Evolutionary conservation across 2,329 filamentous ascomycete genomes (phyloP), one percentile per base, ranked within the genome.

Genomic region (Sordariomycetes sp.): DNA sequence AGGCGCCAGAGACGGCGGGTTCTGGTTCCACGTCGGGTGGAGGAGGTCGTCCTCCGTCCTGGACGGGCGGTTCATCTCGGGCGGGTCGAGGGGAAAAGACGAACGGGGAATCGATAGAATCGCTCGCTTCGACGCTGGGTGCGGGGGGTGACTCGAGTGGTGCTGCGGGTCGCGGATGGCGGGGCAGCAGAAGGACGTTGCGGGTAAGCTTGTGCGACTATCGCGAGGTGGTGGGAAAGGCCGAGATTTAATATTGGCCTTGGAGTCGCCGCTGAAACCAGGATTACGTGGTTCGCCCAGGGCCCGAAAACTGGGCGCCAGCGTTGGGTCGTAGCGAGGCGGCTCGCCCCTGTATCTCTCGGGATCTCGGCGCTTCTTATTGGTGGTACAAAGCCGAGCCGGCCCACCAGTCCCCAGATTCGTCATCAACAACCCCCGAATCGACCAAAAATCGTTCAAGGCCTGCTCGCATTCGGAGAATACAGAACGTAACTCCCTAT

Each of bases 11-110:
- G 70, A 72, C 1, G 75, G 72, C 35, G 78, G 78, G 65, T 71
- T 78, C 68, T 80, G 78, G 65, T 81, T 81, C 72, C 74, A 80
- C 32, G 71, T 69, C 54, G 74, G 72, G 60, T 78, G 76, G 53
- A 71, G 65, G 55, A 75, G 68, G 59, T 72, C 70, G 58, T 80
- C 76, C 62, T 80, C 78, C 54, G 75, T 78, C 60, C 77, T 74
- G 34, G 77, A 78, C 13, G 78, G 76, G 59, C 78, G 78, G 62
- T 80, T 81, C 78, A 81, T 80, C 52, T 58, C 65, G 55, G 55
- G 39, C 20, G 39, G 39, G 8, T 3, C 1, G 8, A 45, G 24
- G 22, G 20, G 10, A 13, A n/a, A 50, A 24, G n/a, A 10, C 20
- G 4, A 12, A 22, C 4, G n/a, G 17, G 22, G 22, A 48, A 22